Base-by-base conservation (phyloP, 345 rosid species). In the Lenwebbia sp. region DNA sequence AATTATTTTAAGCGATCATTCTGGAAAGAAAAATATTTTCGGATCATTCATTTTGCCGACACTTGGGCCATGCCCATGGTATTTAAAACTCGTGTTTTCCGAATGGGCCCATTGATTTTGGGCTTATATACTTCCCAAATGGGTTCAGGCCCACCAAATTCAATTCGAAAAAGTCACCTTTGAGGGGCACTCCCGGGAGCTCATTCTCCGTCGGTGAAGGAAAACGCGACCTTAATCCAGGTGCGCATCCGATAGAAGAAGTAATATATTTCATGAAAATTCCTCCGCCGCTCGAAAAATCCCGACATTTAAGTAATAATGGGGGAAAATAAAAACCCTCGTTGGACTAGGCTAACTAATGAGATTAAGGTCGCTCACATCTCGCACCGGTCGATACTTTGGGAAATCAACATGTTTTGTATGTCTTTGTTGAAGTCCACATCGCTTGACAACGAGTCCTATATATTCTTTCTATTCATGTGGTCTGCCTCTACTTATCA, bases 271-370 rank as follows among this genome's bases (percentile, higher is more conserved):
- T 7, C 22, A 30, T 9, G 1, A 7, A 15, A 30, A 62, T 30
- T 15, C 30, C 17, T 62, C 9, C 22, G 40, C 5, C 17, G 21
- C 0, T 30, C 5, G 15, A 28, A 14, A n/a, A 13, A 60, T 60
- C 5, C 1, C 0, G 13, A 2, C 15, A 28, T 1, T 28, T 60
- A 2, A 3, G 10, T 28, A 6, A 6, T 9, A 0, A 0, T 4
- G 74, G 10, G 15, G 9, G 65, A 13, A 11, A n/a, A 6, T 1
- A n/a, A 5, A n/a, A 1, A 13, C 4, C 1, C 74, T 3, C 47
- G 8, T 5, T 44, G 47, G 74, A 15, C 40, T 30, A 30, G 21
- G 40, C 75, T 62, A 4, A 17, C 33, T 30, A 30, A 62, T 14
- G 75, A 37, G 10, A 30, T 30, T 28, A 28, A 14, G 41, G 22